phyloP scores from a whole-genome alignment of 306 rosid genomes.

The Cajanus cajan region DNA sequence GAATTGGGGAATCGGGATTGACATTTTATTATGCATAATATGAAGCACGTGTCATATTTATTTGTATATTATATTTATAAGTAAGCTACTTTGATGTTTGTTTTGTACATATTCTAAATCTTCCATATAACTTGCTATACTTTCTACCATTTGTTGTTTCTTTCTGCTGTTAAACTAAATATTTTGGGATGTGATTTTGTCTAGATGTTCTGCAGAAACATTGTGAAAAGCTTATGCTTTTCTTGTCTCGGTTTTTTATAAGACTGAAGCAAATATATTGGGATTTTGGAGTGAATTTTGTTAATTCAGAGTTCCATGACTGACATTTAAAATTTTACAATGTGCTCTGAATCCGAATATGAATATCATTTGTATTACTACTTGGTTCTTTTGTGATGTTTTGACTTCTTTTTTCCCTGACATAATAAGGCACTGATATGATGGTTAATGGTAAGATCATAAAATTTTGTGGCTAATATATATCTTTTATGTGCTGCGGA shows the following conservation, averaged over 20 bases:
- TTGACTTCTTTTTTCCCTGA: background rate
- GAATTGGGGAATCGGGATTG: background rate
- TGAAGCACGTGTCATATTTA: background rate
- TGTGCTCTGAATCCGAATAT: background rate
- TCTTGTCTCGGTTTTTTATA: background rate
- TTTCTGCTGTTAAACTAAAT: slow-evolving; percentile 11
- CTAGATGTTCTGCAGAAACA: background rate
- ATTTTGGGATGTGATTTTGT: slow-evolving; percentile 17
- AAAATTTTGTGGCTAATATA: background rate
- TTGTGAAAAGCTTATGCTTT: background rate
- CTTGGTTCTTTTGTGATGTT: background rate
- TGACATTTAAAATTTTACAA: background rate
- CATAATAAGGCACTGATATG: background rate
- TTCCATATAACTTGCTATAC: background rate
- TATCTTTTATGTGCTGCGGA: background rate
- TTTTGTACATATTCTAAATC: background rate
- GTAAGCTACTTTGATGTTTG: background rate
- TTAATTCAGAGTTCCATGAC: background rate
- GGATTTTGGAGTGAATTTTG: background rate
- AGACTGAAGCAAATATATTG: background rate
- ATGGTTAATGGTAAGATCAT: background rate
- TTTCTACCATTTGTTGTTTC: background rate
- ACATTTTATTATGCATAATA: no score
- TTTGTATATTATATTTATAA: background rate
- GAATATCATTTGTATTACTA: background rate